phyloP scores from a whole-genome alignment of 2,329 filamentous ascomycete genomes.

The Arthrinium puccinioides region DNA sequence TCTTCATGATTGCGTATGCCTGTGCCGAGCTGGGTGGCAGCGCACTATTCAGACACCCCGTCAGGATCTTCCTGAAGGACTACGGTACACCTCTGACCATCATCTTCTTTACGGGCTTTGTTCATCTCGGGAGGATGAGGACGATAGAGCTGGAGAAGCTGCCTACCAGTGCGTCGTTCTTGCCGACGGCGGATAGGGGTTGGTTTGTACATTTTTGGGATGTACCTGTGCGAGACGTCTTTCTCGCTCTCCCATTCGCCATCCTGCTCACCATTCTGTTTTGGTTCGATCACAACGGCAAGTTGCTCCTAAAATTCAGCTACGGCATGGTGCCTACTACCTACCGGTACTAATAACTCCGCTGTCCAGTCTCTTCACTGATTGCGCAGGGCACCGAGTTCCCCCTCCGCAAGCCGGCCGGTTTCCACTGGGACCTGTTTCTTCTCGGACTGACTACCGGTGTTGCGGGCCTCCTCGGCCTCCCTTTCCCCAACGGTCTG shows the following conservation, averaged over 20 bases:
- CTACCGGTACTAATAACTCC: background rate
- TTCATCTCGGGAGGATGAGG: slow-evolving; percentile 79
- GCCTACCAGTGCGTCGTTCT: slow-evolving; percentile 71
- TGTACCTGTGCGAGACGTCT: slow-evolving; percentile 63
- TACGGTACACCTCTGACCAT: slow-evolving; percentile 80
- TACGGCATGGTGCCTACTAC: no score
- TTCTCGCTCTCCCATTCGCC: slow-evolving; percentile 82
- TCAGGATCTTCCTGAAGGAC: slow-evolving; percentile 80
- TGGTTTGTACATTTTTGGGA: slow-evolving; percentile 85
- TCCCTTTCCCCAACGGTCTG: slow-evolving; percentile 76
- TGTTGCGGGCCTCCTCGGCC: slow-evolving; percentile 65
- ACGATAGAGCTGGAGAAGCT: slow-evolving; percentile 61
- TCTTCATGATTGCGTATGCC: slow-evolving; percentile 69
- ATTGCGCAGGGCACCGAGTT: slow-evolving; percentile 81
- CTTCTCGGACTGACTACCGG: slow-evolving; percentile 73
- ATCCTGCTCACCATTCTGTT: slow-evolving; percentile 77
- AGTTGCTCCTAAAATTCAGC: slow-evolving; percentile 9
- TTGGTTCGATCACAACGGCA: slow-evolving; percentile 85
- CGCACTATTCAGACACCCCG: slow-evolving; percentile 64
- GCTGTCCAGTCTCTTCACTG: slow-evolving; percentile 60
- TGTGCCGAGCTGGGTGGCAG: slow-evolving; percentile 66
- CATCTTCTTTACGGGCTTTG: slow-evolving; percentile 84
- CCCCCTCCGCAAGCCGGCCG: slow-evolving; percentile 70
- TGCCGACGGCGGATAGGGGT: slow-evolving; percentile 62
- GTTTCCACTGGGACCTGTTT: slow-evolving; percentile 82